Conservation (phyloP, 768 basidiomycete genomes). For the Daedalea quercina region DNA sequence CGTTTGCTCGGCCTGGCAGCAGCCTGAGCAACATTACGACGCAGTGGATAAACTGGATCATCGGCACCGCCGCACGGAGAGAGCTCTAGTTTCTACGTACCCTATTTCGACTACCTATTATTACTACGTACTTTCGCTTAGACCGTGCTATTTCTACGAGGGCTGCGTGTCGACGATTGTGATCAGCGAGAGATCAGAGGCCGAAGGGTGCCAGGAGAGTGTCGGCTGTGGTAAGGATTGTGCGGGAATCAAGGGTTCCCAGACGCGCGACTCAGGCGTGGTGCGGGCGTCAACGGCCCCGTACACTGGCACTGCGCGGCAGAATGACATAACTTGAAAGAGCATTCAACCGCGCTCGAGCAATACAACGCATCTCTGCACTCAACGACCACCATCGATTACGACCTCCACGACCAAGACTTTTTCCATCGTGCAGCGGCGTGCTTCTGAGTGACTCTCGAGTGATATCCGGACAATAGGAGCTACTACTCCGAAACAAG, state of each 20-base stretch:
- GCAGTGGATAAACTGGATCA: slow-evolving; percentile 62
- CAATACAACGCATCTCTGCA: slow-evolving; percentile 9
- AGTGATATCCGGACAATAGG: not conserved
- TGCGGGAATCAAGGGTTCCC: not conserved
- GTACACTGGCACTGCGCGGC: not conserved
- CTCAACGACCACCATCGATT: slow-evolving; percentile 10
- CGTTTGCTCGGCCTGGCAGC: slow-evolving; percentile 56
- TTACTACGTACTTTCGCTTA: not conserved
- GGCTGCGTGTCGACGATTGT: not conserved
- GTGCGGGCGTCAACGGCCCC: slow-evolving; percentile 10
- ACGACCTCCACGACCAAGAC: not conserved
- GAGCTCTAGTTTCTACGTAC: slow-evolving; percentile 27
- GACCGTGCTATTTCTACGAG: not conserved
- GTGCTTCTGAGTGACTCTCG: not conserved
- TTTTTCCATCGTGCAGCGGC: no score
- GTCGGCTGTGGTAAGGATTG: not conserved
- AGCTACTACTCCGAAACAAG: not conserved
- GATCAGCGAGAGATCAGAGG: not conserved
- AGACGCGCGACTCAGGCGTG: slow-evolving; percentile 22
- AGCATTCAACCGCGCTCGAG: slow-evolving; percentile 14
- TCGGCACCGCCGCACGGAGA: slow-evolving; percentile 41
- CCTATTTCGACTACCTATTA: not conserved
- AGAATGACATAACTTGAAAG: slow-evolving; percentile 13
- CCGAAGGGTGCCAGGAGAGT: not conserved
- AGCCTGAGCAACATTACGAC: slow-evolving; percentile 46